Base-by-base conservation (phyloP, 805 yeast species). In the Starmerella bacillaris region DNA sequence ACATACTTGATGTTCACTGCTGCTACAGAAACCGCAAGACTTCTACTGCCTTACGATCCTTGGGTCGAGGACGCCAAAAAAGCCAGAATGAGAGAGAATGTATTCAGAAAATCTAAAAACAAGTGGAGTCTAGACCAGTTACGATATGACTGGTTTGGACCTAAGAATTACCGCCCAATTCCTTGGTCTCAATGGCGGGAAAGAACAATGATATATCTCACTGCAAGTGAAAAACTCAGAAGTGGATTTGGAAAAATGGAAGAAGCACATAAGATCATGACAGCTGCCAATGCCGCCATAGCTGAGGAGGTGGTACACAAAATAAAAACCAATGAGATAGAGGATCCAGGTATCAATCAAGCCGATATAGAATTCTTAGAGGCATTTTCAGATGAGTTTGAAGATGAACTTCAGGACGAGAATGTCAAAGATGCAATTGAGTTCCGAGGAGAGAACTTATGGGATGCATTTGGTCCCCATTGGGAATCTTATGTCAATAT, bases 61-160 rank as follows among this genome's bases (percentile, higher is more conserved):
- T 76, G 84, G 84, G 61, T 55, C 18, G 79, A 71, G 21, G 82
- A 76, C 47, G 78, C 82, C 3, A 60, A 53, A 31, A 47, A 50
- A 14, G 74, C 70, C 22, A 64, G 80, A 26, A 56, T 55, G 15
- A 51, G 62, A 38, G 37, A 38, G 16, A 35, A 31, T 27, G 20
- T 16, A 17, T 22, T 31, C 16, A 16, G 24, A n/a, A 16, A 6
- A 11, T 5, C 9, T 16, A 24, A 18, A 20, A 18, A 20, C 9
- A 20, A 9, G 2, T 35, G 34, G 34, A 18, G 8, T 12, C 20
- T 33, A 14, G n/a, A 21, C 3, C 14, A 24, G 24, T 36, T 37
- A 38, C n/a, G 35, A 27, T 41, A 27, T 19, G 76, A 74, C 1
- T 76, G 83, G 83, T 72, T 67, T 51, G 84, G 84, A 0, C 79